Evolutionary conservation across 805 yeast species (phyloP).

Genomic region (Tanozyma kutaoensis): DNA sequence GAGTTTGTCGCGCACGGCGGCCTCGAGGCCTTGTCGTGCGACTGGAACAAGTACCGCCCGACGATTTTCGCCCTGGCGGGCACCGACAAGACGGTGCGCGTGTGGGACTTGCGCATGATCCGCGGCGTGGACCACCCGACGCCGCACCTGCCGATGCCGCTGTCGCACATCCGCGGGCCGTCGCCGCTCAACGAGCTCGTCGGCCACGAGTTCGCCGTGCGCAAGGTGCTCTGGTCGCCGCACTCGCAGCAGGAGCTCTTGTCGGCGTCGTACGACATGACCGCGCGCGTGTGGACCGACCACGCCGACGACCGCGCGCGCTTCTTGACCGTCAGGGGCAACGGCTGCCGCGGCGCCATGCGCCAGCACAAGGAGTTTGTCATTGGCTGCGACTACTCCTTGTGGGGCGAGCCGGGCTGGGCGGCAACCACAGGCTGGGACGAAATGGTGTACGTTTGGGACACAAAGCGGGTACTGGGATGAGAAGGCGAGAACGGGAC

Average conservation of each 20-base stretch:
- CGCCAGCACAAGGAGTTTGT: conserved; percentile 76
- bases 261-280: conserved; percentile 86
- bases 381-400: conserved; percentile 85
- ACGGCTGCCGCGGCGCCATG: conserved; percentile 48
- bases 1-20: conserved; percentile 69
- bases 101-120: conserved; percentile 83
- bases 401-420: conserved; percentile 97
- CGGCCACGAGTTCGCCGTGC: conserved; percentile 85
- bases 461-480: conserved; percentile 32
- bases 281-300: conserved; percentile 78
- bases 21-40: conserved; percentile 66
- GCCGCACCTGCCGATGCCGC: conserved; percentile 18
- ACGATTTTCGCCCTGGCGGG: conserved; percentile 78
- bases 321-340: conserved; percentile 23
- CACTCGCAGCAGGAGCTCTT: conserved; percentile 60
- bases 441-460: conserved; percentile 88
- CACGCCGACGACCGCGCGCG: conserved; percentile 44
- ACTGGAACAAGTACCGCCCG: conserved; percentile 83
- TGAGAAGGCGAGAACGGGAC: too few relatives aligned
- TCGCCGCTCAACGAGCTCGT: conserved; percentile 63
- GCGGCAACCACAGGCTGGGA: conserved; percentile 95
- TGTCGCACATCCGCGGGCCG: conserved; percentile 37
- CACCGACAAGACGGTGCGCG: conserved; percentile 71
- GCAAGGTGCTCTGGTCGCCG: conserved; percentile 82
- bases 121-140: conserved; percentile 20